Conservation (phyloP, 331 rosid species). For the Quercus phellos region DNA sequence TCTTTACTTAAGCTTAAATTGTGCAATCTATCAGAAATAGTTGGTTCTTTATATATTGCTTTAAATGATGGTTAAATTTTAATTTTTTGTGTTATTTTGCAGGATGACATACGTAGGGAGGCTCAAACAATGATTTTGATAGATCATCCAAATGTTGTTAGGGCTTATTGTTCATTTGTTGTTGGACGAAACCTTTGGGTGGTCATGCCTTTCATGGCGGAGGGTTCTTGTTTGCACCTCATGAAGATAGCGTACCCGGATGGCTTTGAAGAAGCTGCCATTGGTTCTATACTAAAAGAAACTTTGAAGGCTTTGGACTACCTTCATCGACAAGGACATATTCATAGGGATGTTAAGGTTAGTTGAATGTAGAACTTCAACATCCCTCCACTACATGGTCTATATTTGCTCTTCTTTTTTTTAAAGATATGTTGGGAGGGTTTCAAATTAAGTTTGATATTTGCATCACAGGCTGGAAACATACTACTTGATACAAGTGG, state of each 20-base stretch:
- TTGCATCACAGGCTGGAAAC: slow-evolving; percentile 72
- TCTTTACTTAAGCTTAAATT: not conserved
- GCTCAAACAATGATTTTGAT: slow-evolving; percentile 92
- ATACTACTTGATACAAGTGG: slow-evolving; percentile 77
- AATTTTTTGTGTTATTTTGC: not conserved
- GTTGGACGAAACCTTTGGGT: slow-evolving; percentile 88
- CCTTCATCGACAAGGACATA: slow-evolving; percentile 89
- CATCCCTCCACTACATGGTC: not conserved
- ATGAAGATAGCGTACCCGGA: slow-evolving; percentile 86
- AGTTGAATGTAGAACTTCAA: slow-evolving; percentile 1
- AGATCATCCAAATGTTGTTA: slow-evolving; percentile 83
- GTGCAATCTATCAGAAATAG: not conserved
- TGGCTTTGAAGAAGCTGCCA: slow-evolving; percentile 84
- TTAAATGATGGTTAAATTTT: not conserved
- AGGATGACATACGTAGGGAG: slow-evolving; percentile 81
- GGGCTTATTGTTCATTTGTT: slow-evolving; percentile 79
- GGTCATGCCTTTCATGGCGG: slow-evolving; percentile 91
- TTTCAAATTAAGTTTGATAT: not conserved
- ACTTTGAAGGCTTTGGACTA: slow-evolving; percentile 87
- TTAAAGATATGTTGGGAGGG: not conserved
- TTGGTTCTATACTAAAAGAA: slow-evolving; percentile 76
- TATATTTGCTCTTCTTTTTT: not conserved
- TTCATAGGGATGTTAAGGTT: slow-evolving; percentile 94
- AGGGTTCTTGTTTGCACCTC: slow-evolving; percentile 93
- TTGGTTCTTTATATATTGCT: not conserved